These are phyloP conservation scores for Trichophyton mentagrophytes DNA, from an alignment of 2,329 filamentous ascomycete species.

Conservation along the genomic window DNA sequence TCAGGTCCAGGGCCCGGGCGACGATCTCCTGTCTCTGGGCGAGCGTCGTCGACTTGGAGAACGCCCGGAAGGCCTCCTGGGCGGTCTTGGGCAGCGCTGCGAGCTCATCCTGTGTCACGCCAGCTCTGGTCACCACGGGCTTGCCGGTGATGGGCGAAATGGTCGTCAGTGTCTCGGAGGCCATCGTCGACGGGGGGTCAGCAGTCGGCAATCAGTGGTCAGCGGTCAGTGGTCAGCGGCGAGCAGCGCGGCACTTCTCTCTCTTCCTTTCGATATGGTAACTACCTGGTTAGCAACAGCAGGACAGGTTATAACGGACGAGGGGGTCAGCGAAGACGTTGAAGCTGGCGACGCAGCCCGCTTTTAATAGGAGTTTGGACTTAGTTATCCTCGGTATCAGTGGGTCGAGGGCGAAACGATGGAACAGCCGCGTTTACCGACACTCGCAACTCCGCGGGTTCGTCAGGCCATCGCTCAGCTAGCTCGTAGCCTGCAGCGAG, in stretches of 20 bases:
- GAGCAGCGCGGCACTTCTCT: background rate
- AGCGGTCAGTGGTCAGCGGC: background rate
- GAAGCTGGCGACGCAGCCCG: background rate
- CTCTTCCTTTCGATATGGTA: background rate
- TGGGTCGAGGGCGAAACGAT: background rate
- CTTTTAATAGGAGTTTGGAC: background rate
- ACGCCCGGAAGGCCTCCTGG: slow-evolving; percentile 62
- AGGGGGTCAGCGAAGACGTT: background rate
- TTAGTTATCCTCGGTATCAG: background rate
- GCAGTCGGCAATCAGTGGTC: no score
- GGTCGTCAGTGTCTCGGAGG: slow-evolving; percentile 52
- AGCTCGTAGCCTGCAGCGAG: no score
- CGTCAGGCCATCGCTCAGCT: background rate
- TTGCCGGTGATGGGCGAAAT: slow-evolving; percentile 87
- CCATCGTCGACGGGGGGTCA: slow-evolving; percentile 24
- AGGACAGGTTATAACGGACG: background rate
- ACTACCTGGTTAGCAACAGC: background rate
- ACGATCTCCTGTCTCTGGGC: slow-evolving; percentile 67
- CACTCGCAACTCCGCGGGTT: background rate
- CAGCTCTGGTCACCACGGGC: slow-evolving; percentile 65
- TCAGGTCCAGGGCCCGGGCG: slow-evolving; percentile 59
- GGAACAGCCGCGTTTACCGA: slow-evolving; percentile 1
- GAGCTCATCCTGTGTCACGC: slow-evolving; percentile 58
- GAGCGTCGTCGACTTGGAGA: slow-evolving; percentile 64
- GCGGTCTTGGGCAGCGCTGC: slow-evolving; percentile 58